Percentiles rank a stretch among this genome's conserved stretches.
Conservation (phyloP, 2,329 filamentous ascomycete genomes). For the Talaromyces piceae region DNA sequence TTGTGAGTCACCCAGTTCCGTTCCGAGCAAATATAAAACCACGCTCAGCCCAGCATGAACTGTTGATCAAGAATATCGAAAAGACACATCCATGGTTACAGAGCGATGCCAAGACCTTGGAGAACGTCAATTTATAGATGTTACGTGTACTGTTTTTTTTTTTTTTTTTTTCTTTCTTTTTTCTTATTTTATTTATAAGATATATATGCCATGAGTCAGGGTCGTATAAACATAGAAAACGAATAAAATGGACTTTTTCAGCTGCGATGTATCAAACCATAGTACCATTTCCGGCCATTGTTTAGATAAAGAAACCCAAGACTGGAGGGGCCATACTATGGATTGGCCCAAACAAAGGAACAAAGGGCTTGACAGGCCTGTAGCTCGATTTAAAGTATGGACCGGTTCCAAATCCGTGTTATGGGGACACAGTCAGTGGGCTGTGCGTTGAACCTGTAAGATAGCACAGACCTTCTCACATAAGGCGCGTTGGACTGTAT, state of each 20-base stretch:
- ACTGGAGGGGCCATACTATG: no score
- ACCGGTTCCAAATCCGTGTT: neutral
- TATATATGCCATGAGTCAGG: no score
- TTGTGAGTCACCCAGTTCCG: conserved; percentile 30
- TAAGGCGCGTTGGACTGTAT: neutral
- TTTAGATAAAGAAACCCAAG: no score
- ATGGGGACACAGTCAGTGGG: neutral
- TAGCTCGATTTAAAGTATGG: neutral
- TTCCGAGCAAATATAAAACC: conserved; percentile 29
- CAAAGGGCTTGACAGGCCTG: neutral
- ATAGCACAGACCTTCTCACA: neutral
- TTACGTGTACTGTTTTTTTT: neutral
- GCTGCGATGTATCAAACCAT: no score
- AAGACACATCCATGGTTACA: conserved; percentile 32
- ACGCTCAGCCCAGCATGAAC: conserved; percentile 24
- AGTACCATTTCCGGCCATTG: no score
- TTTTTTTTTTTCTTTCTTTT: no score
- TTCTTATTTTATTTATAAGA: no score
- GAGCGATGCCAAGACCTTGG: conserved; percentile 26
- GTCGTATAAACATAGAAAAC: no score
- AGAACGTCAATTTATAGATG: conserved; percentile 4
- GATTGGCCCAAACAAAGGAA: no score
- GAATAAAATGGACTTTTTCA: no score
- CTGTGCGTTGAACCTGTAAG: neutral
- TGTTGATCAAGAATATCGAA: conserved; percentile 28